These are phyloP conservation scores for Trichosporon ovoides DNA, from an alignment of 1,284 basidiomycete species.

Conservation along the genomic window DNA sequence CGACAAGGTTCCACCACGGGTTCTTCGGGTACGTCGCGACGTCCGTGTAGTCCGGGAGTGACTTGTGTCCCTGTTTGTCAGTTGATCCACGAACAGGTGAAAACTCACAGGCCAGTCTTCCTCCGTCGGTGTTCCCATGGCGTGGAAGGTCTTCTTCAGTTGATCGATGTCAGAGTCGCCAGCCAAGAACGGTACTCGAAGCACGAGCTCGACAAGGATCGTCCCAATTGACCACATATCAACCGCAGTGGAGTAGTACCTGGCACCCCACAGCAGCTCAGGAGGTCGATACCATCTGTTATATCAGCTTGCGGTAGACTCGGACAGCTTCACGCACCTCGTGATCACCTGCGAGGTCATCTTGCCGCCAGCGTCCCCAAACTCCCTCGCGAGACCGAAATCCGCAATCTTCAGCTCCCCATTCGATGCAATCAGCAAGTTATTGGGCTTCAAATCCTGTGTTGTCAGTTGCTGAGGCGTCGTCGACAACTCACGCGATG, in stretches of 20 bases:
- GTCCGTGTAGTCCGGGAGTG: constrained; percentile 80
- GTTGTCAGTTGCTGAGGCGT: constrained; percentile 6
- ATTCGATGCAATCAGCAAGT: constrained; percentile 84
- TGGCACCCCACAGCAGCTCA: constrained; percentile 90
- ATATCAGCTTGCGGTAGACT: not conserved
- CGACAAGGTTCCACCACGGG: constrained; percentile 64
- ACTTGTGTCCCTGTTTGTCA: constrained; percentile 66
- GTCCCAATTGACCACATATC: constrained; percentile 99
- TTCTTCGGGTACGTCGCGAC: constrained; percentile 74
- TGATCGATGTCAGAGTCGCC: constrained; percentile 97
- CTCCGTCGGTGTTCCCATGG: constrained; percentile 90
- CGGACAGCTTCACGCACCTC: constrained; percentile 53
- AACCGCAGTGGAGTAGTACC: constrained; percentile 95
- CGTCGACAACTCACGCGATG: constrained; percentile 64
- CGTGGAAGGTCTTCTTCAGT: constrained; percentile 86
- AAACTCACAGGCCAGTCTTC: constrained; percentile 88
- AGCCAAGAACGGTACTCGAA: constrained; percentile 79
- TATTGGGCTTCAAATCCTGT: constrained; percentile 97
- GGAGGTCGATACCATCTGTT: constrained; percentile 94
- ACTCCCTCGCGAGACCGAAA: constrained; percentile 97
- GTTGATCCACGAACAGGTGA: not conserved
- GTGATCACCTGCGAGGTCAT: constrained; percentile 99
- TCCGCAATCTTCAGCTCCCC: constrained; percentile 96
- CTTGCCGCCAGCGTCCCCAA: constrained; percentile 68
- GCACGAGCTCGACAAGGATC: constrained; percentile 87